Percentiles rank a stretch among this genome's conserved stretches.
These are phyloP conservation scores for Dothidotthia symphoricarpi DNA, from an alignment of 2,329 filamentous ascomycete species.

Conservation along the genomic window DNA sequence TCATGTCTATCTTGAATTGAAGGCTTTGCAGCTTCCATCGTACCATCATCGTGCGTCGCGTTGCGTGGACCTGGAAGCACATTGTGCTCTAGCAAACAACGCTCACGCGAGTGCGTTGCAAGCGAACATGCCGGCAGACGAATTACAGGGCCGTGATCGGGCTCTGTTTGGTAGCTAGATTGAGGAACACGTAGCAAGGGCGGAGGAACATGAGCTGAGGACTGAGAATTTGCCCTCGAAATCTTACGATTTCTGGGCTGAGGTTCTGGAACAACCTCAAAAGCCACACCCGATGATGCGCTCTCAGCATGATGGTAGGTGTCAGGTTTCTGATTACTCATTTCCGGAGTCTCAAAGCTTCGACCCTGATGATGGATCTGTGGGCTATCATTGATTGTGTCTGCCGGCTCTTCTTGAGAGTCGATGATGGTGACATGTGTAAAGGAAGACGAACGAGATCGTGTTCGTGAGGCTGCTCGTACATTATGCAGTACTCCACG, in stretches of 20 bases:
- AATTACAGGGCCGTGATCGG: conserved; percentile 4
- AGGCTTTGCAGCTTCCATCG: conserved; percentile 11
- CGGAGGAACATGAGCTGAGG: conserved; percentile 10
- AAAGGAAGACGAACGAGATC: conserved; percentile 18
- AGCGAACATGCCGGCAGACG: conserved; percentile 11
- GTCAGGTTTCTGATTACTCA: neutral
- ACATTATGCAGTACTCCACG: conserved; percentile 24
- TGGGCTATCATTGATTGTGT: conserved; percentile 5
- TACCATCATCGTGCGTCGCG: conserved; percentile 14
- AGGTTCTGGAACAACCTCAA: conserved; percentile 3
- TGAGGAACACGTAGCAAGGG: conserved; percentile 3
- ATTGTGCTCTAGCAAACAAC: conserved; percentile 15
- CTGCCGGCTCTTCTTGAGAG: conserved; percentile 5
- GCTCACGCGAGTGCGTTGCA: conserved; percentile 16
- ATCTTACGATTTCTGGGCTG: conserved; percentile 16
- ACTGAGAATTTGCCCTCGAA: neutral
- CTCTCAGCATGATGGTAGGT: conserved; percentile 1
- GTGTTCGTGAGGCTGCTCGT: conserved; percentile 20
- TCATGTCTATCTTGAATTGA: conserved; percentile 20
- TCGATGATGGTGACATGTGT: conserved; percentile 8
- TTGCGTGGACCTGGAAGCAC: conserved; percentile 23
- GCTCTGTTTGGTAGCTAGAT: conserved; percentile 2
- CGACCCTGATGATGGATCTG: conserved; percentile 1
- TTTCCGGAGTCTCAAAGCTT: neutral
- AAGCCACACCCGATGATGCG: conserved; percentile 3